Conservation (phyloP, 2,329 filamentous ascomycete genomes). For the Colletotrichum sp. region DNA sequence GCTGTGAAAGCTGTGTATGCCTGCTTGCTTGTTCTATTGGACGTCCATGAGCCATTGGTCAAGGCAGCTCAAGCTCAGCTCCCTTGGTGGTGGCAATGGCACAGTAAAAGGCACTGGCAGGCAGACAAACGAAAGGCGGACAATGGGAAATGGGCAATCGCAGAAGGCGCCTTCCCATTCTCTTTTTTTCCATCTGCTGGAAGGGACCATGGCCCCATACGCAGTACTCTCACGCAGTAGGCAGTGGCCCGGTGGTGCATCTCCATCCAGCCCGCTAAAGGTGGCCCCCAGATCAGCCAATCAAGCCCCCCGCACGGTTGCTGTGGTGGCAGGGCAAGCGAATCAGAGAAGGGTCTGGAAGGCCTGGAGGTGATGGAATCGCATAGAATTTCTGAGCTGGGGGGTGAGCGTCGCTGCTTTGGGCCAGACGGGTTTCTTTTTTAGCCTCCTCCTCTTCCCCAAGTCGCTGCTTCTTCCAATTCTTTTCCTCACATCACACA, state of each 20-base stretch:
- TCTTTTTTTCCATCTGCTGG: not conserved
- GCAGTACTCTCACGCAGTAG: no score
- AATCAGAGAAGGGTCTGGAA: slow-evolving; percentile 27
- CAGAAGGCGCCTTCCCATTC: slow-evolving; percentile 6
- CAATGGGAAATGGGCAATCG: not conserved
- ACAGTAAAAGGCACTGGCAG: not conserved
- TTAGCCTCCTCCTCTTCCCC: slow-evolving; percentile 32
- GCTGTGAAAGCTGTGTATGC: not conserved
- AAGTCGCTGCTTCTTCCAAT: slow-evolving; percentile 19
- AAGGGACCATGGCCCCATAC: not conserved
- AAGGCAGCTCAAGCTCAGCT: not conserved
- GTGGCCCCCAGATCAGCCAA: slow-evolving; percentile 14
- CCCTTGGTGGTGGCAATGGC: not conserved
- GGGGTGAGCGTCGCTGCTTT: slow-evolving; percentile 23
- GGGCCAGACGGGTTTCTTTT: slow-evolving; percentile 35
- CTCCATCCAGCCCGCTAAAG: slow-evolving; percentile 8
- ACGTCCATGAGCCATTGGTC: not conserved
- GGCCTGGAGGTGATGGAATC: slow-evolving; percentile 44
- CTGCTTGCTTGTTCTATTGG: not conserved
- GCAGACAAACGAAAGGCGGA: not conserved
- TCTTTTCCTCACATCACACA: slow-evolving; percentile 18
- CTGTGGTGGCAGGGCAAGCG: slow-evolving; percentile 26
- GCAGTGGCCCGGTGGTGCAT: not conserved
- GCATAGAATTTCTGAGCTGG: slow-evolving; percentile 47
- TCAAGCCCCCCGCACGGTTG: slow-evolving; percentile 23